phyloP scores from a whole-genome alignment of 2,329 filamentous ascomycete genomes.

The Xylariaceae sp. region DNA sequence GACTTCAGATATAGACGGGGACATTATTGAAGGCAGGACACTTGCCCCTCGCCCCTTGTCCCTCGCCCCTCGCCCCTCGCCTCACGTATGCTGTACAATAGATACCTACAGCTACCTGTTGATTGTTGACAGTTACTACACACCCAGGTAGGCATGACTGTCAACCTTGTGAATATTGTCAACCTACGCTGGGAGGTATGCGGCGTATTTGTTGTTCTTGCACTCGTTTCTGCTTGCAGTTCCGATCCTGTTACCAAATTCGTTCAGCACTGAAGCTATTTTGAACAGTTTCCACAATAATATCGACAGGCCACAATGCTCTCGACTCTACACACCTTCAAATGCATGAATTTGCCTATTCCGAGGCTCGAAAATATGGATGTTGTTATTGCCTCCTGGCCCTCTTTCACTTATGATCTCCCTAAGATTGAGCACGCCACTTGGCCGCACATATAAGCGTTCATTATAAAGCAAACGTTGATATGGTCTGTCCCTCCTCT shows the following conservation, averaged over 20 bases:
- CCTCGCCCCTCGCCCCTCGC: not conserved
- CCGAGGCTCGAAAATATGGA: too few relatives aligned
- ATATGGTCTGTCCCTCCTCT: not conserved
- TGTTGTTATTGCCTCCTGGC: too few relatives aligned
- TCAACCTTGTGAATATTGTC: not conserved
- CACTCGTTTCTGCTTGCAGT: not conserved
- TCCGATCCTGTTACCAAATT: not conserved
- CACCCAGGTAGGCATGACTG: not conserved
- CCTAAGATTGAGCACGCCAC: not conserved
- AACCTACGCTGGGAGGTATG: conserved; percentile 5
- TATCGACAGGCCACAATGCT: not conserved
- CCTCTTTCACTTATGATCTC: not conserved
- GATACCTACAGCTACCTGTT: not conserved
- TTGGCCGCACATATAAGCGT: not conserved
- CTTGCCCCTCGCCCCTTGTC: too few relatives aligned
- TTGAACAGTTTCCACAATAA: conserved; percentile 5
- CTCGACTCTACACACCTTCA: not conserved
- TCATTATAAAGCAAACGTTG: not conserved
- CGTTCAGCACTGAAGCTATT: not conserved
- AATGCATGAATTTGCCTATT: not conserved
- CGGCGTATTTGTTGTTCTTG: not conserved
- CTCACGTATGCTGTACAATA: too few relatives aligned
- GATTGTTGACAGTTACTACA: not conserved
- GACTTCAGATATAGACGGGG: too few relatives aligned
- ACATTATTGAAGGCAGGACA: too few relatives aligned